Conservation (phyloP, 768 basidiomycete genomes). For the Gautieria morchelliformis region DNA sequence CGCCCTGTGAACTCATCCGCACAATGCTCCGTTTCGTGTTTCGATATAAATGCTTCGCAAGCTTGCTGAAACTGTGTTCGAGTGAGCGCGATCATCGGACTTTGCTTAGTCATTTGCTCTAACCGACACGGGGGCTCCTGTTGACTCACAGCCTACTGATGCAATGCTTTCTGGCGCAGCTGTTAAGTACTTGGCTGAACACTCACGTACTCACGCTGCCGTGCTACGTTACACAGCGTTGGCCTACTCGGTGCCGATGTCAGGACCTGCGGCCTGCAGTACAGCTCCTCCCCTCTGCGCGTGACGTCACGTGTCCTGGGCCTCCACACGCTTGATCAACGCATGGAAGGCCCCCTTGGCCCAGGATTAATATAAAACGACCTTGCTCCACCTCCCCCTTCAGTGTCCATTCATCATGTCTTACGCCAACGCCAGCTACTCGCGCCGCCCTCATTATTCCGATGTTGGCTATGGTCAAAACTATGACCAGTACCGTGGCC, state of each 20-base stretch:
- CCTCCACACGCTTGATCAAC: not conserved
- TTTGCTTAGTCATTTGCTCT: not conserved
- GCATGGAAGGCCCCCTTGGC: not conserved
- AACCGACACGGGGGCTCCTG: too few relatives aligned
- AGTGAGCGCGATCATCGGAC: slow-evolving; percentile 25
- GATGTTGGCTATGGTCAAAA: slow-evolving; percentile 1
- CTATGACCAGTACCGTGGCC: not conserved
- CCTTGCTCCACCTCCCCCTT: not conserved
- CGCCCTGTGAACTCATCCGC: not conserved
- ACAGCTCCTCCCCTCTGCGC: not conserved
- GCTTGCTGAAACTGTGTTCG: slow-evolving; percentile 51
- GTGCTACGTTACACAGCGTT: too few relatives aligned
- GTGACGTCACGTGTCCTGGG: not conserved
- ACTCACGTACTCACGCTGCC: too few relatives aligned
- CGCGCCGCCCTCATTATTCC: slow-evolving; percentile 1
- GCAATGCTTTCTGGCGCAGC: too few relatives aligned
- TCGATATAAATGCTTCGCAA: slow-evolving; percentile 41
- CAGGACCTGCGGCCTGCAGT: too few relatives aligned
- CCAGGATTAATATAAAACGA: not conserved
- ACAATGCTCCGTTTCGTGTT: slow-evolving; percentile 11
- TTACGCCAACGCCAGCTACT: not conserved
- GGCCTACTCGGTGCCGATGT: too few relatives aligned
- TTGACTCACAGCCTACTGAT: too few relatives aligned
- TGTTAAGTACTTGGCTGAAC: too few relatives aligned
- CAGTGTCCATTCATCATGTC: not conserved